phyloP scores from a whole-genome alignment of 495 filamentous ascomycete species.

The Copromyces sp. region DNA sequence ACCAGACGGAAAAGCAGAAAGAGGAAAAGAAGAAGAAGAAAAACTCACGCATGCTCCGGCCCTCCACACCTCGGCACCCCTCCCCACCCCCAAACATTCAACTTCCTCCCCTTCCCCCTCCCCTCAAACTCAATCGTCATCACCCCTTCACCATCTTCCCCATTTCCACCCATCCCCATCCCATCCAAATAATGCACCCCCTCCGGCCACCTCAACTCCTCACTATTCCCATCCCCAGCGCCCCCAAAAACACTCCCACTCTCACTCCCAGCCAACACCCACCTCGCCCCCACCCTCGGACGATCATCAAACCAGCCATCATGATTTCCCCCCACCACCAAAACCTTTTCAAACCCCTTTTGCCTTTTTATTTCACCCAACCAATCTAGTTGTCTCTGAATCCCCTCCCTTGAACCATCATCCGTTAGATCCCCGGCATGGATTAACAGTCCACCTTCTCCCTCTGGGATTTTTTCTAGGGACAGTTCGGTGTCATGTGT shows the following conservation, averaged over 20 bases:
- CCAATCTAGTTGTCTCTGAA: slow-evolving; percentile 76
- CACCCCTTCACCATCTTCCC: slow-evolving; percentile 30
- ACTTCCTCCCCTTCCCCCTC: slow-evolving; percentile 30
- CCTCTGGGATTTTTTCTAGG: slow-evolving; percentile 45
- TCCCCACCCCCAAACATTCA: slow-evolving; percentile 46
- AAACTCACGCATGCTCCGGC: slow-evolving; percentile 46
- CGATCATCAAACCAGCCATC: slow-evolving; percentile 65
- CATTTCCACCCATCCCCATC: slow-evolving; percentile 33
- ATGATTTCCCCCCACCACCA: slow-evolving; percentile 85
- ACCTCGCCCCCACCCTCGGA: slow-evolving; percentile 20
- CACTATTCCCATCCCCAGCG: slow-evolving; percentile 21
- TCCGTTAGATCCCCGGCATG: slow-evolving; percentile 82
- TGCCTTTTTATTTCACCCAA: slow-evolving; percentile 47
- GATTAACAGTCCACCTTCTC: slow-evolving; percentile 84
- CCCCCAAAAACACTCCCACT: background rate
- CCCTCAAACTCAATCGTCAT: slow-evolving; percentile 35
- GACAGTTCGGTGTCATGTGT: slow-evolving; percentile 58
- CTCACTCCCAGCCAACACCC: slow-evolving; percentile 2
- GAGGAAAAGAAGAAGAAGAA: background rate
- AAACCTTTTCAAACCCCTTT: slow-evolving; percentile 35
- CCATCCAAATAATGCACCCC: slow-evolving; percentile 43
- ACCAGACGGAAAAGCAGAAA: background rate
- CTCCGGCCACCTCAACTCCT: slow-evolving; percentile 32
- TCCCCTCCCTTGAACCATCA: slow-evolving; percentile 56
- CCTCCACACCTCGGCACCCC: slow-evolving; percentile 41